Percentiles rank a stretch among this genome's conserved stretches.
These are phyloP conservation scores for Trichoderma atroviride DNA, from an alignment of 2,329 filamentous ascomycete genomes.

Conservation along the genomic window DNA sequence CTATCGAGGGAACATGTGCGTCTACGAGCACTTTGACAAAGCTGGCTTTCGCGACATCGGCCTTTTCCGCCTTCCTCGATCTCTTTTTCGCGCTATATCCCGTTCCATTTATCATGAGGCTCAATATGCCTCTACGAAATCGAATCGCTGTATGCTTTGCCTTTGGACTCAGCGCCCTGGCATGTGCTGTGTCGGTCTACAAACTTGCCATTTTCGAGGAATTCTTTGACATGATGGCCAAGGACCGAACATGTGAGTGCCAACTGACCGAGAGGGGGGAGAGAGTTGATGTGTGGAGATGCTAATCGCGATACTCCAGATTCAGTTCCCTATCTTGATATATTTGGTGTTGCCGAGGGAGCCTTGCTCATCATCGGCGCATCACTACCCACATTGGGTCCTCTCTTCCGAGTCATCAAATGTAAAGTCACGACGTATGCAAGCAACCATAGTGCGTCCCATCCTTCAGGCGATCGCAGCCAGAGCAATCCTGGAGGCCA, in stretches of 20 bases:
- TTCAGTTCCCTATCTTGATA: constrained; percentile 33
- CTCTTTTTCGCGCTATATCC: constrained; percentile 36
- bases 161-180: constrained; percentile 32
- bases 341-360: constrained; percentile 34
- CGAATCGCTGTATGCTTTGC: constrained; percentile 33
- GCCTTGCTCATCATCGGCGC: constrained; percentile 34
- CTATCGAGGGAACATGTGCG: constrained; percentile 30
- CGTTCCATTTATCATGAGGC: constrained; percentile 34
- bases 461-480: constrained; percentile 22
- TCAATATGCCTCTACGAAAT: constrained; percentile 35
- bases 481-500: constrained; percentile 9
- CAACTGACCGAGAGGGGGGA: not conserved
- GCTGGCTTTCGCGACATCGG: constrained; percentile 35
- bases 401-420: constrained; percentile 31
- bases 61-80: constrained; percentile 35
- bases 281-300: not conserved
- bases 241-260: constrained; percentile 34
- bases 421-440: constrained; percentile 29
- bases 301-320: constrained; percentile 23
- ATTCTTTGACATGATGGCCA: constrained; percentile 32
- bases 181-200: constrained; percentile 34
- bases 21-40: constrained; percentile 30
- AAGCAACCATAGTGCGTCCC: constrained; percentile 20
- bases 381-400: constrained; percentile 33
- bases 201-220: constrained; percentile 33